Conservation (phyloP, 2,329 filamentous ascomycete genomes). For the Cephalotrichum gorgonifer region DNA sequence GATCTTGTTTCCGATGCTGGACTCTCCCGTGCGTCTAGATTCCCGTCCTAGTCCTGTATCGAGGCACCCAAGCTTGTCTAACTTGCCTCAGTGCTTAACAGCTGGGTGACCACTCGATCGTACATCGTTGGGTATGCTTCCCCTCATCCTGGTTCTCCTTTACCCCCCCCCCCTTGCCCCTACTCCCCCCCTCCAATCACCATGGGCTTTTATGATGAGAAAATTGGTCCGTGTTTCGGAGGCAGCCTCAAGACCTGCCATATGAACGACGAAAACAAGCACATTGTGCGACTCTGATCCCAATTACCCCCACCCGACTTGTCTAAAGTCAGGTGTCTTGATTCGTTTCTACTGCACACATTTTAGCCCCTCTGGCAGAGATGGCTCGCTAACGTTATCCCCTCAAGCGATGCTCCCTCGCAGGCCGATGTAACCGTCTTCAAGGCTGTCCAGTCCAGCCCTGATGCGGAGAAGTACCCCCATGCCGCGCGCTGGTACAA, state of each 20-base stretch:
- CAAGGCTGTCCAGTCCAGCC: slow-evolving; percentile 73
- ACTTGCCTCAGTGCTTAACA: slow-evolving; percentile 50
- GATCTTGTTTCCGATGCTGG: slow-evolving; percentile 58
- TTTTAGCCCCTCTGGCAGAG: not conserved
- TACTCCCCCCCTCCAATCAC: not conserved
- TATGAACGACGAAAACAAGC: slow-evolving; percentile 65
- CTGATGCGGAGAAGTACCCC: slow-evolving; percentile 79
- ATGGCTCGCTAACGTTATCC: slow-evolving; percentile 5
- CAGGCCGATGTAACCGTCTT: slow-evolving; percentile 95
- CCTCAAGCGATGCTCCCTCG: slow-evolving; percentile 50
- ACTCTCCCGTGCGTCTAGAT: slow-evolving; percentile 30
- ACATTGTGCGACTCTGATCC: slow-evolving; percentile 64
- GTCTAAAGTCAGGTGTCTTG: not conserved
- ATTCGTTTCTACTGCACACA: not conserved
- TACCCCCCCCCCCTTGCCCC: slow-evolving; percentile 6
- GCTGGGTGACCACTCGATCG: slow-evolving; percentile 63
- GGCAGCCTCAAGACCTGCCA: slow-evolving; percentile 83
- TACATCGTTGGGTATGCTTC: slow-evolving; percentile 72
- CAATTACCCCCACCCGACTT: slow-evolving; percentile 5
- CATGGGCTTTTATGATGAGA: slow-evolving; percentile 49
- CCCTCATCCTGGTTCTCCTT: not conserved
- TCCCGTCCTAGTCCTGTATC: slow-evolving; percentile 8
- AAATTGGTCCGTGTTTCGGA: slow-evolving; percentile 95
- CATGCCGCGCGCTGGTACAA: slow-evolving; percentile 97
- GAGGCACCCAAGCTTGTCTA: slow-evolving; percentile 9